These are phyloP conservation scores for Aspergillus haitiensis DNA, from an alignment of 495 filamentous ascomycete species.

Conservation along the genomic window DNA sequence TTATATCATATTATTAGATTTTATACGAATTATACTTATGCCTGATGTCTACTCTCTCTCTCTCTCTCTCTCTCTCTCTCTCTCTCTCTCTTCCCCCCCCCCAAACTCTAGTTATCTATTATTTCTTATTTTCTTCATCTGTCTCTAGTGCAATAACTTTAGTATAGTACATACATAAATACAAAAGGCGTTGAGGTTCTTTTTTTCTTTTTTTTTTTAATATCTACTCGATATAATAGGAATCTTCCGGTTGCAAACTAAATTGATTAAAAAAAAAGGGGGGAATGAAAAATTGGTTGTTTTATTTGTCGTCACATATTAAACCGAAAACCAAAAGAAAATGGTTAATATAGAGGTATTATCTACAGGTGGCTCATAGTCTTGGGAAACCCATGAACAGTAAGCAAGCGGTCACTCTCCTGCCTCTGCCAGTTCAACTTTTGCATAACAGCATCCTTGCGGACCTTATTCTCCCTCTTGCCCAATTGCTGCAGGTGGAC, in stretches of 20 bases:
- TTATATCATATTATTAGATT: not conserved
- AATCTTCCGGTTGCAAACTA: not conserved
- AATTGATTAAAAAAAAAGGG: not conserved
- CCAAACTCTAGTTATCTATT: too few relatives aligned
- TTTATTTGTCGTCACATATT: not conserved
- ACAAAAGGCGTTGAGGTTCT: too few relatives aligned
- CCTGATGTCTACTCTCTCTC: not conserved
- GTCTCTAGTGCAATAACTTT: too few relatives aligned
- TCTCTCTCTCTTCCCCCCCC: too few relatives aligned
- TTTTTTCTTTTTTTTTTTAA: too few relatives aligned
- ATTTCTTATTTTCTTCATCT: not conserved
- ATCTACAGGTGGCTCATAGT: slow-evolving; percentile 43
- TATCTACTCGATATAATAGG: too few relatives aligned
- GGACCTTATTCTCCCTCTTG: slow-evolving; percentile 74
- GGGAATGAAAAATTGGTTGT: not conserved
- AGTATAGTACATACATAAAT: not conserved
- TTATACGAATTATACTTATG: too few relatives aligned
- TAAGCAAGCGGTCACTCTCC: slow-evolving; percentile 65
- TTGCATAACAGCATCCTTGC: slow-evolving; percentile 58
- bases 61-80: not conserved
- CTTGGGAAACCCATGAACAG: slow-evolving; percentile 55
- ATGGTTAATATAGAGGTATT: not conserved
- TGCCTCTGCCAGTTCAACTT: slow-evolving; percentile 65
- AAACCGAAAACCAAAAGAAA: slow-evolving; percentile 8
- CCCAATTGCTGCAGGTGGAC: slow-evolving; percentile 92